Conservation (phyloP, 441 rosid species). For the Gossypium davidsonii region DNA sequence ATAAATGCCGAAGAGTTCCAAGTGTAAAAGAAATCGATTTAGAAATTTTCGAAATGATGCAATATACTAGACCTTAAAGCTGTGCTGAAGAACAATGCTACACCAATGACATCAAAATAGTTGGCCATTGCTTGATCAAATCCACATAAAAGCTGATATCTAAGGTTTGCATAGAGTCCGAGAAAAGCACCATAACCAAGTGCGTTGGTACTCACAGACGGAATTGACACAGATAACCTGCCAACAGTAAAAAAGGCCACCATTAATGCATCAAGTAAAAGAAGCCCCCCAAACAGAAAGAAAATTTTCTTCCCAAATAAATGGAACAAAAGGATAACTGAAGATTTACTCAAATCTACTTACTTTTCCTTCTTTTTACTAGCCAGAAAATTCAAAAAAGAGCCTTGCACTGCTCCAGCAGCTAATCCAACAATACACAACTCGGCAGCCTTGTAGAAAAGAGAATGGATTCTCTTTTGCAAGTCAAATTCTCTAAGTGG, state of each 20-base stretch:
- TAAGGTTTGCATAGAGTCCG: slow-evolving; percentile 78
- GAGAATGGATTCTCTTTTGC: slow-evolving; percentile 82
- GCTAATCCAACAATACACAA: slow-evolving; percentile 69
- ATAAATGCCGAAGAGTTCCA: not conserved
- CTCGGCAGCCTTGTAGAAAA: slow-evolving; percentile 82
- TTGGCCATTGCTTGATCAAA: slow-evolving; percentile 60
- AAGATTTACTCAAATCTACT: slow-evolving; percentile 9
- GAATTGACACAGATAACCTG: slow-evolving; percentile 83
- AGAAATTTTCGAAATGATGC: not conserved
- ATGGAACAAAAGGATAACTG: not conserved
- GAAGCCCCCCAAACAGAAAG: not conserved
- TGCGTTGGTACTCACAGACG: slow-evolving; percentile 60
- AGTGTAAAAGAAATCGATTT: not conserved
- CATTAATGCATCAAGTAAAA: slow-evolving; percentile 2
- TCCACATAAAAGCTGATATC: slow-evolving; percentile 81
- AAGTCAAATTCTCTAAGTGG: slow-evolving; percentile 83
- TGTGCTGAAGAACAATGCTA: slow-evolving; percentile 72
- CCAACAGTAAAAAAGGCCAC: slow-evolving; percentile 16
- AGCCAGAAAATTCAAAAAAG: slow-evolving; percentile 59
- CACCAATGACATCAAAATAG: slow-evolving; percentile 95
- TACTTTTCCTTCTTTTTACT: slow-evolving; percentile 75
- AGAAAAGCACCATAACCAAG: slow-evolving; percentile 94
- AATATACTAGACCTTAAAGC: slow-evolving; percentile 53
- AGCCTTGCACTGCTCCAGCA: slow-evolving; percentile 83
- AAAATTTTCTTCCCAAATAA: not conserved